A percentile compares a stretch with the other conserved stretches of the same genome.
phyloP scores from a whole-genome alignment of 225 moss, liverwort and hornwort species.

The Thuidium tamariscinum region DNA sequence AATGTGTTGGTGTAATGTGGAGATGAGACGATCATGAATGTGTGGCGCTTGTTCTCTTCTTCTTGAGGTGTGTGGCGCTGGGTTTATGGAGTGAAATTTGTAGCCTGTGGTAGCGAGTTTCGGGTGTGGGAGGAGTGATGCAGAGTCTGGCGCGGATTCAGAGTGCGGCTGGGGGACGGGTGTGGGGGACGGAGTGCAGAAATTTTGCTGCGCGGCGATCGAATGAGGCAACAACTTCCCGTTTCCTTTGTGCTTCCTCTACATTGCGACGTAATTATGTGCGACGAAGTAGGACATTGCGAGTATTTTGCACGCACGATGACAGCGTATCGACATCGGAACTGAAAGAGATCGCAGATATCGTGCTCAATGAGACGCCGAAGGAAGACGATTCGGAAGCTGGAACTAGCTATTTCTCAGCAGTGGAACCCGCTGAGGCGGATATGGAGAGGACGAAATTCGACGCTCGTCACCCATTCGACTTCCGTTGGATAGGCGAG shows the following conservation, averaged over 20 bases:
- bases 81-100: neutral
- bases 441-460: neutral
- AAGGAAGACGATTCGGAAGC: neutral
- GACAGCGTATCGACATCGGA: conserved; percentile 16
- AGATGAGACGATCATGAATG: neutral
- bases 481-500: conserved; percentile 33
- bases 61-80: neutral
- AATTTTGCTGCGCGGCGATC: neutral
- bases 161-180: neutral
- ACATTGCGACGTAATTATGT: neutral
- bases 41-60: neutral
- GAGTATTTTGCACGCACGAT: conserved; percentile 10
- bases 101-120: neutral
- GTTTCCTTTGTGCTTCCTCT: neutral
- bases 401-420: conserved; percentile 6
- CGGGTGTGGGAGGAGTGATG: neutral
- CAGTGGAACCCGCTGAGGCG: neutral
- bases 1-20: neutral
- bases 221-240: neutral
- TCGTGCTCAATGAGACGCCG: neutral
- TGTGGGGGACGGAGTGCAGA: neutral
- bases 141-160: conserved; percentile 25
- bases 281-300: neutral
- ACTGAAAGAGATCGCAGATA: neutral
- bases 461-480: conserved; percentile 8